Evolutionary conservation across 495 filamentous ascomycete species (phyloP).

Genomic region (Lasiosphaeria miniovina): DNA sequence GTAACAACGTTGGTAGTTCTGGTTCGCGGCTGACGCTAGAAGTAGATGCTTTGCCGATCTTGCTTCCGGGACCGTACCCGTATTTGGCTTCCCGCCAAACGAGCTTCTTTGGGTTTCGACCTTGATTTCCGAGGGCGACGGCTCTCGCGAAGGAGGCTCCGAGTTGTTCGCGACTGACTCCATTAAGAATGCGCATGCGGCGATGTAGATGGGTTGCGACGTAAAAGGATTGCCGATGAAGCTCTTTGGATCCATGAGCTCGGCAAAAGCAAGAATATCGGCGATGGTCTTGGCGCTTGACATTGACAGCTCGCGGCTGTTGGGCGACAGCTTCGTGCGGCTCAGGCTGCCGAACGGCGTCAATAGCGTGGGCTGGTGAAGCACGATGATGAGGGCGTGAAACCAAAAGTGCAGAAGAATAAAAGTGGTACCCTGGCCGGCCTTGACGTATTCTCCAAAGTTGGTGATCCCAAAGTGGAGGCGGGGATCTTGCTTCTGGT

Average conservation of each 20-base stretch:
- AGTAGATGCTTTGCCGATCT: slow-evolving; percentile 65
- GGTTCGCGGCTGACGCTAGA: slow-evolving; percentile 69
- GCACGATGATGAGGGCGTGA: slow-evolving; percentile 77
- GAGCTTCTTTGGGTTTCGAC: slow-evolving; percentile 12
- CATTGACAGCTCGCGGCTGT: slow-evolving; percentile 79
- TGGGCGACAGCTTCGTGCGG: slow-evolving; percentile 64
- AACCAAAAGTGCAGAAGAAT: slow-evolving; percentile 91
- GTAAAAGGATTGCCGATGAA: slow-evolving; percentile 85
- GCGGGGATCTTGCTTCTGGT: slow-evolving; percentile 65
- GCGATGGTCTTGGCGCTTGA: slow-evolving; percentile 86
- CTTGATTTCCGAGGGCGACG: slow-evolving; percentile 37
- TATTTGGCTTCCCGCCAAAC: slow-evolving; percentile 1
- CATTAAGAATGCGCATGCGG: slow-evolving; percentile 80
- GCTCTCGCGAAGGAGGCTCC: slow-evolving; percentile 52
- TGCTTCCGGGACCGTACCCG: slow-evolving; percentile 37
- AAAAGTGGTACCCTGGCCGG: slow-evolving; percentile 76
- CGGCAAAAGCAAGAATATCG: slow-evolving; percentile 76
- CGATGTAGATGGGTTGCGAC: slow-evolving; percentile 86
- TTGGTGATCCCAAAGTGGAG: slow-evolving; percentile 78
- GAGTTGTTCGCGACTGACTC: slow-evolving; percentile 65
- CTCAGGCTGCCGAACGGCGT: slow-evolving; percentile 66
- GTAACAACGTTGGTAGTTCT: slow-evolving; percentile 79
- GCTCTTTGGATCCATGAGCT: slow-evolving; percentile 73
- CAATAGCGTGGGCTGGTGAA: slow-evolving; percentile 77
- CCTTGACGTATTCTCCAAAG: slow-evolving; percentile 72